Evolutionary conservation across 1,284 basidiomycete genomes (phyloP).

Genomic region (Sporisorium reilianum): DNA sequence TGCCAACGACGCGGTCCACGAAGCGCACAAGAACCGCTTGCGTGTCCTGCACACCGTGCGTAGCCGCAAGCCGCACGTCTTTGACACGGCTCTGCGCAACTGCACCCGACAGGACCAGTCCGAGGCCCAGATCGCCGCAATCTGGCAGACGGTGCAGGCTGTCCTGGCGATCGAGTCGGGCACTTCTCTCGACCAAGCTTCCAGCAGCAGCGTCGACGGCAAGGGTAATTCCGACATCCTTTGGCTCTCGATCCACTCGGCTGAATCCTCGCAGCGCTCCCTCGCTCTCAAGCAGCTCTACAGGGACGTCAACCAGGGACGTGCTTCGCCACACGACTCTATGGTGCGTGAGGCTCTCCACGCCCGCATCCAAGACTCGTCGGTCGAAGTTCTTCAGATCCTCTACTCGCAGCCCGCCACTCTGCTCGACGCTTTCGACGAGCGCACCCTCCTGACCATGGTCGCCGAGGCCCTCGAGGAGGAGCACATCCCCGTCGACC

Average conservation of each 20-base stretch:
- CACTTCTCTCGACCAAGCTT: constrained; percentile 30
- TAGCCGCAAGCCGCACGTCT: constrained; percentile 39
- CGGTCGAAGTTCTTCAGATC: constrained; percentile 44
- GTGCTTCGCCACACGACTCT: constrained; percentile 41
- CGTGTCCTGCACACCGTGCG: constrained; percentile 50
- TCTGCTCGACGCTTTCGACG: constrained; percentile 44
- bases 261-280: constrained; percentile 48
- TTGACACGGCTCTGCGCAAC: constrained; percentile 51
- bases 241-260: constrained; percentile 62
- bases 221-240: constrained; percentile 41
- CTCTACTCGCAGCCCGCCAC: constrained; percentile 45
- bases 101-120: constrained; percentile 36
- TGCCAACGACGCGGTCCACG: constrained; percentile 10
- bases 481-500: constrained; percentile 21
- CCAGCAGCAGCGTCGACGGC: constrained; percentile 15
- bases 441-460: constrained; percentile 31
- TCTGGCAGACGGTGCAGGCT: constrained; percentile 54
- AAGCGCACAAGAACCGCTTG: constrained; percentile 46
- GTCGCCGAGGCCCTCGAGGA: constrained; percentile 36
- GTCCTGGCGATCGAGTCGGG: constrained; percentile 53
- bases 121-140: constrained; percentile 28
- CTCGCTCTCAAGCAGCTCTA: constrained; percentile 55
- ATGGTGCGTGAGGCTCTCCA: constrained; percentile 60
- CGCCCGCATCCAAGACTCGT: constrained; percentile 48
- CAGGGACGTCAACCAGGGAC: constrained; percentile 32